Percentiles rank a stretch among this genome's conserved stretches.
phyloP scores from a whole-genome alignment of 2,329 filamentous ascomycete genomes.

The Colletotrichum endophyticum region DNA sequence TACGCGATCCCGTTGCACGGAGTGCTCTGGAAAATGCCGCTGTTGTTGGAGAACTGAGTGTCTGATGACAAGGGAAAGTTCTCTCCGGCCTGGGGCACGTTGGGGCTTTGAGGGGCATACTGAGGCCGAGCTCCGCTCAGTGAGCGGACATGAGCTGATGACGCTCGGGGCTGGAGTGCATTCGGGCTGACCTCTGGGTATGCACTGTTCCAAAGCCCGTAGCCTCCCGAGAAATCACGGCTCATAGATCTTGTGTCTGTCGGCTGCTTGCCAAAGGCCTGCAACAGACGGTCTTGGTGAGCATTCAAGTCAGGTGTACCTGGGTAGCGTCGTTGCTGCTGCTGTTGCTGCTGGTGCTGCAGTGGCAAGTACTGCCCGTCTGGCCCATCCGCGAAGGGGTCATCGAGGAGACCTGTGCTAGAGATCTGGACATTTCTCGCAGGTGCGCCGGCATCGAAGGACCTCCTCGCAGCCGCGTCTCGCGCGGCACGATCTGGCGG shows the following conservation, averaged over 20 bases:
- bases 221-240: slow-evolving; percentile 12
- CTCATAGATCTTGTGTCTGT: slow-evolving; percentile 12
- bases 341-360: background rate
- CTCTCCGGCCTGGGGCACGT: slow-evolving; percentile 22
- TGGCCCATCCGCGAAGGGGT: slow-evolving; percentile 29
- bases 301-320: slow-evolving; percentile 16
- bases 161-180: background rate
- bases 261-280: slow-evolving; percentile 32
- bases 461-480: slow-evolving; percentile 12
- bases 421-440: background rate
- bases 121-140: slow-evolving; percentile 20
- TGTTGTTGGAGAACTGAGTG: slow-evolving; percentile 51
- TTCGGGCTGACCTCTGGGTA: slow-evolving; percentile 1
- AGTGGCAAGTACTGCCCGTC: background rate
- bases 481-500: slow-evolving; percentile 8
- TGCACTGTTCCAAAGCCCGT: slow-evolving; percentile 2
- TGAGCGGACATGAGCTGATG: slow-evolving; percentile 1
- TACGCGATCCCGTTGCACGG: slow-evolving; percentile 33
- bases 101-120: slow-evolving; percentile 14
- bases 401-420: slow-evolving; percentile 26
- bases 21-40: slow-evolving; percentile 56
- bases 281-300: slow-evolving; percentile 39
- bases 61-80: slow-evolving; percentile 28
- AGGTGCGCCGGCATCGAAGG: slow-evolving; percentile 3
- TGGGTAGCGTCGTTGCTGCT: background rate